phyloP scores from a whole-genome alignment of 2,329 filamentous ascomycete genomes.

The Cordyceps cicadae region DNA sequence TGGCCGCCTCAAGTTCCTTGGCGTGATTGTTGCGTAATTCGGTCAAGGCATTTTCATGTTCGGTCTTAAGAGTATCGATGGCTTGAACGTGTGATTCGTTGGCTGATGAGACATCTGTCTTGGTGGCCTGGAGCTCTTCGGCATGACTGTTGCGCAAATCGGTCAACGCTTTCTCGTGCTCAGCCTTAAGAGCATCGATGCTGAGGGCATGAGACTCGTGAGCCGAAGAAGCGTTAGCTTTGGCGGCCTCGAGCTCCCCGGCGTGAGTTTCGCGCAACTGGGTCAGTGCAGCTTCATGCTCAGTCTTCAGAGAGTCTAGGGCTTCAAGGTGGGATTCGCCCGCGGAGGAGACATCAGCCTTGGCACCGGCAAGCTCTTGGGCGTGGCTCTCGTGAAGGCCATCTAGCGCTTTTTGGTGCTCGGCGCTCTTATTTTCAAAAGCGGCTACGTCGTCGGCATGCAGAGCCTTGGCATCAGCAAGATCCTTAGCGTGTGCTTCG shows the following conservation, averaged over 20 bases:
- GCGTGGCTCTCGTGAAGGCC: constrained; percentile 49
- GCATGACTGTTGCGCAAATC: constrained; percentile 31
- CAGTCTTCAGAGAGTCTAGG: constrained; percentile 31
- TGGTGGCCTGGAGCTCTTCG: constrained; percentile 34
- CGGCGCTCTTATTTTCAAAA: constrained; percentile 42
- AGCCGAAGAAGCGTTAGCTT: constrained; percentile 41
- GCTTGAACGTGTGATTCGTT: constrained; percentile 19
- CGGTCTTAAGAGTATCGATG: constrained; percentile 31
- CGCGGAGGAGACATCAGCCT: constrained; percentile 27
- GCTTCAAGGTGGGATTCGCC: constrained; percentile 20
- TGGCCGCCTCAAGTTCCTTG: constrained; percentile 49
- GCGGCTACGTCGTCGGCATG: constrained; percentile 36
- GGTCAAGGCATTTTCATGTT: constrained; percentile 42
- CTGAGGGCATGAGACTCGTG: constrained; percentile 40
- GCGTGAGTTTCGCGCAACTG: constrained; percentile 49
- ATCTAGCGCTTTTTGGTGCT: constrained; percentile 47
- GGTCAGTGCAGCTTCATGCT: constrained; percentile 22
- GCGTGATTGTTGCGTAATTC: constrained; percentile 32
- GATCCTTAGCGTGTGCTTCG: constrained; percentile 32
- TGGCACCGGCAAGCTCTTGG: constrained; percentile 49
- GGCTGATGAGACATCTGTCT: constrained; percentile 23
- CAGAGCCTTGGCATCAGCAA: constrained; percentile 35
- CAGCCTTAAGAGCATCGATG: constrained; percentile 48
- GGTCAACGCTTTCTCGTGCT: constrained; percentile 42
- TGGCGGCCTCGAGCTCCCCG: constrained; percentile 49